These are phyloP conservation scores for Geotrichum klebahnii DNA, from an alignment of 1,139 yeast species.

Conservation along the genomic window DNA sequence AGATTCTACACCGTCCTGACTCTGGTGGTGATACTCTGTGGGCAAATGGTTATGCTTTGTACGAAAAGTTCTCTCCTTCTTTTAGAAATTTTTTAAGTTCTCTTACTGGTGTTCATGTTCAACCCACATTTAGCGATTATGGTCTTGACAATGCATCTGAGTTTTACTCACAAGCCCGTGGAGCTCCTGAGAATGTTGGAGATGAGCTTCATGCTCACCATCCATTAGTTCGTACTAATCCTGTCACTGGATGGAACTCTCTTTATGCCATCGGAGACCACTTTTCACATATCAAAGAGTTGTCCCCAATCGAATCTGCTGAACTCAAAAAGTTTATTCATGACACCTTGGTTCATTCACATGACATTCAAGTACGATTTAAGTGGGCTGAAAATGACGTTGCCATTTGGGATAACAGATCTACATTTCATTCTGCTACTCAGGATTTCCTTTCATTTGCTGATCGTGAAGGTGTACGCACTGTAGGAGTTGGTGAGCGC, in stretches of 20 bases:
- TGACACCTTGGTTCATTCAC: slow-evolving; percentile 44
- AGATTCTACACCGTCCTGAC: slow-evolving; percentile 44
- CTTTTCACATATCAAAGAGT: slow-evolving; percentile 43
- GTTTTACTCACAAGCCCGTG: slow-evolving; percentile 38
- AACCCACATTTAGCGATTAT: slow-evolving; percentile 35
- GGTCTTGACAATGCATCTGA: slow-evolving; percentile 41
- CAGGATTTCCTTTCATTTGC: slow-evolving; percentile 11
- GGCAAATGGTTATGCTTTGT: slow-evolving; percentile 48
- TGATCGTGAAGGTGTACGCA: slow-evolving; percentile 47
- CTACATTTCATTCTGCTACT: slow-evolving; percentile 29
- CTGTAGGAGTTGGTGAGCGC: slow-evolving; percentile 53
- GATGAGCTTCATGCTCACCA: slow-evolving; percentile 38
- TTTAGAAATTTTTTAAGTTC: slow-evolving; percentile 44
- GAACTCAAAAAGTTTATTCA: slow-evolving; percentile 43
- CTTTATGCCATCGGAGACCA: slow-evolving; percentile 44
- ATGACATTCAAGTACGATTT: slow-evolving; percentile 43
- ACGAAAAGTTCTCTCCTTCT: slow-evolving; percentile 46
- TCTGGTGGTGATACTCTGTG: slow-evolving; percentile 49
- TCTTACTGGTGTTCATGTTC: slow-evolving; percentile 34
- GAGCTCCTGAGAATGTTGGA: slow-evolving; percentile 38
- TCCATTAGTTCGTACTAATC: slow-evolving; percentile 48
- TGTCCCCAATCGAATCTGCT: slow-evolving; percentile 40
- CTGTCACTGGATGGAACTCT: slow-evolving; percentile 49
- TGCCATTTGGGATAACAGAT: slow-evolving; percentile 37
- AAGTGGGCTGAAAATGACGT: slow-evolving; percentile 54